phyloP scores from a whole-genome alignment of 129 eudicot species.

The Escallonia rubra region DNA sequence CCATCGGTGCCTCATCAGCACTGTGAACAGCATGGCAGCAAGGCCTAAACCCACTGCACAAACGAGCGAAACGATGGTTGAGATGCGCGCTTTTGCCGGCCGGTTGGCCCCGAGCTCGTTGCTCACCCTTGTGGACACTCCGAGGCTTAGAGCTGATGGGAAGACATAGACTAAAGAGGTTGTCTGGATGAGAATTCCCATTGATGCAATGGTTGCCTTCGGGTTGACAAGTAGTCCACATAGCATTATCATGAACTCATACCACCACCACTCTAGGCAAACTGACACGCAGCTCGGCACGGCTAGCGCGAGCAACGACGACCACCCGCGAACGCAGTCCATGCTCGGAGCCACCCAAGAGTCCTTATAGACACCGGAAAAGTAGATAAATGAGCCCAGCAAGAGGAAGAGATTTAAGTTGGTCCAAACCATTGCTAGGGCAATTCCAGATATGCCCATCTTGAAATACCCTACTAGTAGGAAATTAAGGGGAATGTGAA shows the following conservation, averaged over 20 bases:
- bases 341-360: conserved; percentile 76
- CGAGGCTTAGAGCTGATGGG: conserved; percentile 76
- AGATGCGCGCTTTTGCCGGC: conserved; percentile 62
- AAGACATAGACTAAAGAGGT: conserved; percentile 84
- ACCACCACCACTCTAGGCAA: conserved; percentile 99
- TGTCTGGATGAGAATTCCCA: conserved; percentile 90
- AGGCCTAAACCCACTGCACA: conserved; percentile 58
- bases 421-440: conserved; percentile 72
- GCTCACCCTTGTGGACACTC: conserved; percentile 85
- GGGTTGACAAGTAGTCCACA: conserved; percentile 78
- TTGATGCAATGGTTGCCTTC: conserved; percentile 68
- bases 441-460: conserved; percentile 79
- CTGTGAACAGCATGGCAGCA: conserved; percentile 54
- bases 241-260: conserved; percentile 79
- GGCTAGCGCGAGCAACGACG: conserved; percentile 48
- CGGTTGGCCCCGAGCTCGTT: conserved; percentile 80
- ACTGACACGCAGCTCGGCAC: conserved; percentile 72
- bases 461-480: conserved; percentile 56
- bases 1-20: conserved; percentile 66
- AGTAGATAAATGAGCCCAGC: conserved; percentile 38
- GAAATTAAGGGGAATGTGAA: conserved; percentile 65
- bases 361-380: conserved; percentile 60
- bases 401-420: conserved; percentile 59
- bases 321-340: conserved; percentile 83
- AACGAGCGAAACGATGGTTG: conserved; percentile 53